Evolutionary conservation across 2,329 filamentous ascomycete species (phyloP).

Genomic region (Epichloe sibirici): DNA sequence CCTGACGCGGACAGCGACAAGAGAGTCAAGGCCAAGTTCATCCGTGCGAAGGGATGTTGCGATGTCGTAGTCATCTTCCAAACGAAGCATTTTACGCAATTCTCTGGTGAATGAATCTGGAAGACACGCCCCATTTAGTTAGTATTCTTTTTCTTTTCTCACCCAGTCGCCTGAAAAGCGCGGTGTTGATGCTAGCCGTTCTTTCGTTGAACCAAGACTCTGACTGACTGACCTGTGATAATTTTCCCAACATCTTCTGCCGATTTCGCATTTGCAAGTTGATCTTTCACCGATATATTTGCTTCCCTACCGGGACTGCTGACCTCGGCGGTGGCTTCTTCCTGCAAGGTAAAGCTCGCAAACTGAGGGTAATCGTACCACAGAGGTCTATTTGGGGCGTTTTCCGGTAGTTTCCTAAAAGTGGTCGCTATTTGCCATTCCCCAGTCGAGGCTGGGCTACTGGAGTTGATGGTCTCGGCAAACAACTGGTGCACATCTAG

Average conservation of each 20-base stretch:
- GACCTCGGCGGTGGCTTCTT: not conserved
- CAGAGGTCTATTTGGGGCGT: not conserved
- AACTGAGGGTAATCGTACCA: not conserved
- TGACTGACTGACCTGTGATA: not conserved
- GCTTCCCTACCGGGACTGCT: not conserved
- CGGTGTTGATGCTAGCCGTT: not conserved
- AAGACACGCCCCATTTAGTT: not conserved
- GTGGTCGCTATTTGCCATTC: not conserved
- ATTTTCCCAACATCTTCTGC: not conserved
- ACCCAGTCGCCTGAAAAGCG: no score
- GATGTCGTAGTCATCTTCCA: not conserved
- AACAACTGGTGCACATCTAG: slow-evolving; percentile 19
- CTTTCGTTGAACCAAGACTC: not conserved
- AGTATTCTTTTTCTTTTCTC: not conserved
- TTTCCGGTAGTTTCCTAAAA: not conserved
- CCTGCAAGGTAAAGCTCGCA: not conserved
- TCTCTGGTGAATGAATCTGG: not conserved
- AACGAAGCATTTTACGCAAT: not conserved
- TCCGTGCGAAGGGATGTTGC: not conserved
- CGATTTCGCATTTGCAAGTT: not conserved
- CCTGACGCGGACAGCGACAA: slow-evolving; percentile 27
- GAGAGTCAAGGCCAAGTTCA: slow-evolving; percentile 18
- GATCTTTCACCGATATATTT: not conserved
- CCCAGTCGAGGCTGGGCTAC: not conserved
- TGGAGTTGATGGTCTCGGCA: slow-evolving; percentile 15